Evolutionary conservation across 257 asterid genomes (phyloP), one percentile per base, ranked within the genome.

Genomic region (Solanum ossicruentum): DNA sequence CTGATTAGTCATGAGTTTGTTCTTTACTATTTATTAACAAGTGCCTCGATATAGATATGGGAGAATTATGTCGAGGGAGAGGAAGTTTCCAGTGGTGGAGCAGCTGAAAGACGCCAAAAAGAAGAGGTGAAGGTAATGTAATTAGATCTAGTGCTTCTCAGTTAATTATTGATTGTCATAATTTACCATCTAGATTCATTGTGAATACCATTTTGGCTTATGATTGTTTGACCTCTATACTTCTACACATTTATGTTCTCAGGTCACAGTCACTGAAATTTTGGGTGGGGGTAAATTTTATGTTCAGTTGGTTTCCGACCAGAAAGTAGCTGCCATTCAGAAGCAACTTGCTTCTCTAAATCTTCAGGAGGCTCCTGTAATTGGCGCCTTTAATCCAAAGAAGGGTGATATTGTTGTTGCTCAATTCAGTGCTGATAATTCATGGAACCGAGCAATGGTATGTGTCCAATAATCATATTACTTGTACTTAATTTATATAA

Each of bases 391-490:
- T 88, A 97, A 91, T 89, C 99, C 99, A n/a, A 97, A 90, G 86
- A 95, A 88, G 89, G 99, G 99, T 52, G 99, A 97, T 79, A 85
- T 92, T 41, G 96, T 95, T 84, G 94, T 95, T 84, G 97, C 99
- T 78, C 98, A 94, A 89, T 97, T 91, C 84, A 94, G 93, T 87
- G 96, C 93, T 0, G 99, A 95, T 89, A 92, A 95, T 85, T 94
- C 99, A 69, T 97, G 99, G 99, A 97, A 97, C 89, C 97, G 99
- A 41, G 99, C 98, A 77, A 91, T 97, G 98, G 99, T 97, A 88
- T 92, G 98, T n/a, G 51, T 41, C 61, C 54, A 20, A 9, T 83
- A 36, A 83, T 60, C 15, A 2, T 39, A 52, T 83, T 69, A 0
- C 23, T 69, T 12, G 12, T 70, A 54, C 65, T 83, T 69, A 6